Evolutionary conservation across 306 rosid species (phyloP), one percentile per base, ranked within the genome.

Genomic region (Chamaecrista fasciculata): DNA sequence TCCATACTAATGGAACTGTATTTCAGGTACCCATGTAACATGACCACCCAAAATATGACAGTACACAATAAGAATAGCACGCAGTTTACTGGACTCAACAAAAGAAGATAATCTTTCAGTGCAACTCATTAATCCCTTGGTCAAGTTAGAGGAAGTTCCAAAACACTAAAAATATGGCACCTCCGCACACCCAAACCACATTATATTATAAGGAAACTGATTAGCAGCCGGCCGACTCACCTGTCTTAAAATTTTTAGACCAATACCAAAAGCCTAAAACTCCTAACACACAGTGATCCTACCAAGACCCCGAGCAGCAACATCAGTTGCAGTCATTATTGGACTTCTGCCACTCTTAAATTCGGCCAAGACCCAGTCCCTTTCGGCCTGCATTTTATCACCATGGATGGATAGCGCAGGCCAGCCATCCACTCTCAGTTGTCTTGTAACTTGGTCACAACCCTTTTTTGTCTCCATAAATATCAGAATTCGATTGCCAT

Each of bases 281-380:
- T 77, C 83, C 91, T 79, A 81, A 77, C 84, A 90, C 87, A 84
- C 84, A 86, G 81, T 85, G 77, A 86, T 76, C 98, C 97, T 94
- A 94, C 98, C 98, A 88, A 94, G 97, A 85, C 98, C 98, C 77
- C 98, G 93, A 0, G 98, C 98, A 80, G 98, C 98, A 84, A 94
- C 98, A 90, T 94, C 98, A 72, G 98, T 94, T 94, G 98, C 98
- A 79, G 97, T 91, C 98, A 94, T 94, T 79, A 94, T 81, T 62
- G 91, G 96, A 81, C 91, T 90, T 82, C 96, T 82, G 80, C 98
- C 98, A 88, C 90, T 86, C 82, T 90, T 94, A 91, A 94, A 94
- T 78, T 94, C 98, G 69, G 98, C 86, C 77, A 94, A 82, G 70
- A 94, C 98, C 98, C 97, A 94, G 74, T 94, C 98, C 74, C 98